Evolutionary conservation across 2,329 filamentous ascomycete genomes (phyloP).

Genomic region (Calonectria pseudoturangicola): DNA sequence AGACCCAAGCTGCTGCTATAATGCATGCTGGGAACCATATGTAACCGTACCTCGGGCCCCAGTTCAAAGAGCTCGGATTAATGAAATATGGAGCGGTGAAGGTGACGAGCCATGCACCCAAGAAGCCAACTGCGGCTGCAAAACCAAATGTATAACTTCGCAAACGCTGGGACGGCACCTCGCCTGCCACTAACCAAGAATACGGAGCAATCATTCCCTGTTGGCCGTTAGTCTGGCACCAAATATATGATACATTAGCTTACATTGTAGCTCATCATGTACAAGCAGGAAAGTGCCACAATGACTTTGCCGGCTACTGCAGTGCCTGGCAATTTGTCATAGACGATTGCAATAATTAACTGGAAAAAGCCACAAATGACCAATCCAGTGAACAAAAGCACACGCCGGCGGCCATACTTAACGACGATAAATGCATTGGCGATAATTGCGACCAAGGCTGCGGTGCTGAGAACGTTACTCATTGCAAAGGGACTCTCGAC

Average conservation of each 20-base stretch:
- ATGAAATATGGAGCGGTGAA: slow-evolving; percentile 52
- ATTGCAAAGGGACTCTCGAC: slow-evolving; percentile 50
- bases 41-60: slow-evolving; percentile 51
- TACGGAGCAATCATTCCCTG: slow-evolving; percentile 52
- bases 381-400: slow-evolving; percentile 40
- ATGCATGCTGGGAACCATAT: slow-evolving; percentile 52
- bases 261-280: slow-evolving; percentile 51
- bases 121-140: slow-evolving; percentile 45
- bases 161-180: slow-evolving; percentile 51
- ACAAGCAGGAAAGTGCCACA: slow-evolving; percentile 49
- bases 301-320: slow-evolving; percentile 45
- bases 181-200: slow-evolving; percentile 50
- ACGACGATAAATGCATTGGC: slow-evolving; percentile 48
- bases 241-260: neutral
- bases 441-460: slow-evolving; percentile 48
- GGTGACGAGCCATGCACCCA: slow-evolving; percentile 50
- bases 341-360: slow-evolving; percentile 47
- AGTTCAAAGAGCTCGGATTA: slow-evolving; percentile 49
- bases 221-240: fast-evolving
- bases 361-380: slow-evolving; percentile 45
- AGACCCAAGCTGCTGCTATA: slow-evolving; percentile 47
- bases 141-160: slow-evolving; percentile 50
- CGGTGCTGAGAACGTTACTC: slow-evolving; percentile 51
- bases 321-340: slow-evolving; percentile 44
- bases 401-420: slow-evolving; percentile 45